phyloP scores from a whole-genome alignment of 1,139 yeast species.

The Pichia sp. region DNA sequence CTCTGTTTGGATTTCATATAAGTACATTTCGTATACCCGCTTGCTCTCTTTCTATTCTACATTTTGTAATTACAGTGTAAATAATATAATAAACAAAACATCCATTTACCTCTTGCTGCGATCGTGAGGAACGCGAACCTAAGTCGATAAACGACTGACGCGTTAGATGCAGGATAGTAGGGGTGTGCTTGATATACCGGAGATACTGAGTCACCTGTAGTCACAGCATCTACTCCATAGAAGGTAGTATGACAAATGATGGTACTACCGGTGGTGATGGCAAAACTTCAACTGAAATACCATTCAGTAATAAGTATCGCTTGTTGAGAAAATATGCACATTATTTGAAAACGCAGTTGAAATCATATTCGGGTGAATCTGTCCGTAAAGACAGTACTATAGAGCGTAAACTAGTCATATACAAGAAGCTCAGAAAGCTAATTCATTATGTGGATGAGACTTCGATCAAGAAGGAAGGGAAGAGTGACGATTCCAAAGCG shows the following conservation, averaged over 20 bases:
- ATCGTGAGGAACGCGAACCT: neutral
- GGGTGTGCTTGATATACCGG: neutral
- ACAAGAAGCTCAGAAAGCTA: conserved; percentile 13
- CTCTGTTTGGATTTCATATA: neutral
- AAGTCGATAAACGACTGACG: neutral
- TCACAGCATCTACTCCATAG: neutral
- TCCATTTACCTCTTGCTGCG: no score
- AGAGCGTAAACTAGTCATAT: conserved; percentile 10
- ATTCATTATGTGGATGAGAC: conserved; percentile 3
- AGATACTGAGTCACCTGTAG: neutral
- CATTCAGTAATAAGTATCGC: neutral
- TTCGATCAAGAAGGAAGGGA: neutral
- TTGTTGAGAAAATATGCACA: conserved; percentile 8
- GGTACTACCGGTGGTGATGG: neutral
- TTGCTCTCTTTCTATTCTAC: neutral
- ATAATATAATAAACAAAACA: neutral
- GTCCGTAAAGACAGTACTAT: conserved; percentile 9
- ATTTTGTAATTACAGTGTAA: neutral
- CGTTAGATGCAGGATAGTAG: neutral
- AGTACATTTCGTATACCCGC: neutral
- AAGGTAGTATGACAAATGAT: neutral
- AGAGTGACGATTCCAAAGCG: neutral
- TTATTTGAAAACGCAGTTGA: conserved; percentile 10
- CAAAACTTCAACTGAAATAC: neutral
- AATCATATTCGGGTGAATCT: conserved; percentile 12